Conservation (phyloP, 192 early-diverging fungal species). For the Tieghemiomyces parasiticus region DNA sequence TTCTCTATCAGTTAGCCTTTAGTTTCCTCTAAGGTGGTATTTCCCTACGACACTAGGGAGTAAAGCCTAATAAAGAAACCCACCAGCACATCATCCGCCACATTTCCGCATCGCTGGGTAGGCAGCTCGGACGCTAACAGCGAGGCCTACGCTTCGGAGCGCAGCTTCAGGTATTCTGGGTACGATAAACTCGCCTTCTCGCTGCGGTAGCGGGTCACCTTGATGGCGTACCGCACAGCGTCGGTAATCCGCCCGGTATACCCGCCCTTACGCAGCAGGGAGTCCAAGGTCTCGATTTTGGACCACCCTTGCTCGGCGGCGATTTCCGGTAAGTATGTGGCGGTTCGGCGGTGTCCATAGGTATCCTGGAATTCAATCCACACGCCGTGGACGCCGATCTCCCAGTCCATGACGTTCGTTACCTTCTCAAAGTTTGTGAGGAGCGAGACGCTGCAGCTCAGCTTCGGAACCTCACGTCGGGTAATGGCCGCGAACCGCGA, state of each 20-base stretch:
- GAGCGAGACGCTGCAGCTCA: slow-evolving; percentile 72
- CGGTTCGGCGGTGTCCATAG: slow-evolving; percentile 35
- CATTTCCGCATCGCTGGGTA: too few species aligned
- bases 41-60: too few species aligned
- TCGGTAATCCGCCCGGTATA: slow-evolving; percentile 44
- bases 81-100: too few species aligned
- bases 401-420: slow-evolving; percentile 69
- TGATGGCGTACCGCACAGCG: slow-evolving; percentile 36
- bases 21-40: too few species aligned
- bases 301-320: slow-evolving; percentile 81
- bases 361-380: slow-evolving; percentile 70
- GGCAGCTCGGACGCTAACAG: too few species aligned
- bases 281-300: slow-evolving; percentile 68
- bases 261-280: slow-evolving; percentile 77
- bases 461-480: slow-evolving; percentile 38
- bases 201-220: slow-evolving; percentile 74
- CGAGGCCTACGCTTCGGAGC: background rate
- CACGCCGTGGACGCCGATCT: slow-evolving; percentile 80
- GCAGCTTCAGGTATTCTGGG: slow-evolving; percentile 37
- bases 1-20: too few species aligned
- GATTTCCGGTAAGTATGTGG: slow-evolving; percentile 90
- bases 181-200: slow-evolving; percentile 53
- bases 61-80: too few species aligned
- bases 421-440: slow-evolving; percentile 77
- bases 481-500: slow-evolving; percentile 69